phyloP scores from a whole-genome alignment of 2,329 filamentous ascomycete species.

The Trichophyton simii region DNA sequence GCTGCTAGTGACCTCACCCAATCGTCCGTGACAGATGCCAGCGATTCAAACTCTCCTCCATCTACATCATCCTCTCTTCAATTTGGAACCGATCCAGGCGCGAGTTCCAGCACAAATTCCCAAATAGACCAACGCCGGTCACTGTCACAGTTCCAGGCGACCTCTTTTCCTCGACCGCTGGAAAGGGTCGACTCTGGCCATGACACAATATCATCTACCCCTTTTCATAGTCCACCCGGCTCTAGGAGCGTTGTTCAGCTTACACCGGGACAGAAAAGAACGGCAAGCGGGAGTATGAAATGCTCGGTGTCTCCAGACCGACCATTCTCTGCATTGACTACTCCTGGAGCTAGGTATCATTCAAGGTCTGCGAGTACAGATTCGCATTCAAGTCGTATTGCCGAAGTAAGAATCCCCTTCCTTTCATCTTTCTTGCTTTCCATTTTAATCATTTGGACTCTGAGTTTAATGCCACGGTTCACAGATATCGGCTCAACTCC shows the following conservation, averaged over 20 bases:
- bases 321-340: conserved; percentile 19
- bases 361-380: conserved; percentile 61
- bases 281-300: conserved; percentile 63
- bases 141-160: neutral
- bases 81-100: conserved; percentile 6
- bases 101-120: neutral
- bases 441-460: neutral
- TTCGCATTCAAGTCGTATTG: conserved; percentile 56
- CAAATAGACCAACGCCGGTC: neutral
- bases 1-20: conserved; percentile 13
- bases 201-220: conserved; percentile 10
- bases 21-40: conserved; percentile 11
- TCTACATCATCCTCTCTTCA: conserved; percentile 11
- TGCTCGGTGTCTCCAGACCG: conserved; percentile 19
- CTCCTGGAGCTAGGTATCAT: conserved; percentile 38
- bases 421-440: conserved; percentile 13
- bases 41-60: conserved; percentile 10
- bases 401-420: conserved; percentile 50
- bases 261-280: conserved; percentile 52
- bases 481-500: conserved; percentile 65
- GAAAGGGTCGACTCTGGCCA: neutral
- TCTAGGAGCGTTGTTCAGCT: conserved; percentile 6
- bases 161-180: neutral
- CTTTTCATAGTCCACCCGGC: conserved; percentile 11
- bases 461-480: conserved; percentile 6